Base-by-base conservation (phyloP, 2,329 filamentous ascomycete genomes). In the Colletotrichum sp. region DNA sequence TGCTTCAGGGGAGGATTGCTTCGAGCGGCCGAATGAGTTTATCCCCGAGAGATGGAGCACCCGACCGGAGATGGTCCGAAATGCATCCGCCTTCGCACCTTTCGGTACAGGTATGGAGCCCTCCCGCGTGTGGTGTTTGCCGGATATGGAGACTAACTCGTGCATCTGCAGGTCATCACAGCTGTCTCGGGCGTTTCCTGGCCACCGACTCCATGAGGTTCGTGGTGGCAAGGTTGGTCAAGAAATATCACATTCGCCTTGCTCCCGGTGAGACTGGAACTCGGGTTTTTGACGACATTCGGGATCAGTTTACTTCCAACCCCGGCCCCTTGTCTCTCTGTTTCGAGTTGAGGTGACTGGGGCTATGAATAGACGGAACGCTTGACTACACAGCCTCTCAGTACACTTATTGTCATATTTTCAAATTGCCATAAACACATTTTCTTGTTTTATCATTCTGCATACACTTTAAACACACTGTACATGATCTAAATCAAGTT, bases 41-140 rank as follows among this genome's bases (percentile, higher is more conserved):
- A 80, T 87, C 8, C 85, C 85, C 3, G 84, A 87, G 68, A 79
- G 85, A 30, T 87, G 84, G 84, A 84, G 81, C 3, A 80, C 79
- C 6, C 76, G 71, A 16, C 80, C 80, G 4, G 81, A 85, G 10
- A 74, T 86, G 72, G 78, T 83, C n/a, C 81, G 78, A 26, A 81
- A 85, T 66, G 69, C 76, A 28, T 77, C 79, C 2, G 83, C 81
- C 2, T 84, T 80, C 69, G 72, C 72, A 2, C 85, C 85, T 0
- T 86, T 85, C 63, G 81, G 80, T 2, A 82, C 79, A n/a, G 82
- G 82, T 81, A 75, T 26, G 44, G 59, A 34, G 28, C 59, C 34
- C 16, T 26, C 16, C n/a, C 28, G 24, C 5, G 6, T 57, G 44
- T 52, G 44, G 44, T 52, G n/a, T 10, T 52, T 52, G 8, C n/a